phyloP scores from a whole-genome alignment of 1,139 yeast species.

The Fermentozyma sake region DNA sequence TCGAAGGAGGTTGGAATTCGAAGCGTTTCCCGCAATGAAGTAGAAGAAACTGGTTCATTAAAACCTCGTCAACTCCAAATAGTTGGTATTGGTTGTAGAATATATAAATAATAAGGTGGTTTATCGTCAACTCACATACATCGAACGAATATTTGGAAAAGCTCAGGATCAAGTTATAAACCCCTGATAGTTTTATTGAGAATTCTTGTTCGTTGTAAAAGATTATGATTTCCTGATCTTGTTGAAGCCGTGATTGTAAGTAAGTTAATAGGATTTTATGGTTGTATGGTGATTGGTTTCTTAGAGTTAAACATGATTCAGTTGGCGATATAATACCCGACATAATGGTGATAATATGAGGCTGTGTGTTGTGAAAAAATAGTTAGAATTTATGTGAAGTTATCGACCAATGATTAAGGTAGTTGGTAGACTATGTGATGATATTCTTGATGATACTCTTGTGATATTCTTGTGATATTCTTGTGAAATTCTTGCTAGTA shows the following conservation, averaged over 20 bases:
- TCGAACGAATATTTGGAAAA: slow-evolving; percentile 6
- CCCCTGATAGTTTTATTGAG: slow-evolving; percentile 10
- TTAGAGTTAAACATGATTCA: slow-evolving; percentile 10
- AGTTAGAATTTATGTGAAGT: too few relatives aligned
- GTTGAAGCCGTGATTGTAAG: slow-evolving; percentile 8
- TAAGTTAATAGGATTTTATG: slow-evolving; percentile 10
- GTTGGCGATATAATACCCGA: slow-evolving; percentile 8
- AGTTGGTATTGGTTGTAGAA: slow-evolving; percentile 10
- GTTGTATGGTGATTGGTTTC: slow-evolving; percentile 7
- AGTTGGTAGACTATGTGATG: too few relatives aligned
- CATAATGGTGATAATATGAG: too few relatives aligned
- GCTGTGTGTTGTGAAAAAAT: too few relatives aligned
- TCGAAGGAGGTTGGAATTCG: too few relatives aligned
- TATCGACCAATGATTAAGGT: too few relatives aligned
- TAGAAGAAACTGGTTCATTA: slow-evolving; percentile 11
- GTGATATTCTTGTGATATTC: too few relatives aligned
- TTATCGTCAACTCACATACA: slow-evolving; percentile 8
- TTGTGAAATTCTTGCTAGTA: too few relatives aligned
- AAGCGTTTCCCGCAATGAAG: slow-evolving; percentile 10
- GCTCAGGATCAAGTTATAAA: slow-evolving; percentile 11
- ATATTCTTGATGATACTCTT: too few relatives aligned
- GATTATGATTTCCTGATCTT: slow-evolving; percentile 9
- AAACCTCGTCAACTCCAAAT: slow-evolving; percentile 5
- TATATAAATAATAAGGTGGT: slow-evolving; percentile 13
- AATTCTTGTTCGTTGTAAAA: slow-evolving; percentile 8